Evolutionary conservation across 257 asterid species (phyloP).

Genomic region (Lavandula angustifolia): DNA sequence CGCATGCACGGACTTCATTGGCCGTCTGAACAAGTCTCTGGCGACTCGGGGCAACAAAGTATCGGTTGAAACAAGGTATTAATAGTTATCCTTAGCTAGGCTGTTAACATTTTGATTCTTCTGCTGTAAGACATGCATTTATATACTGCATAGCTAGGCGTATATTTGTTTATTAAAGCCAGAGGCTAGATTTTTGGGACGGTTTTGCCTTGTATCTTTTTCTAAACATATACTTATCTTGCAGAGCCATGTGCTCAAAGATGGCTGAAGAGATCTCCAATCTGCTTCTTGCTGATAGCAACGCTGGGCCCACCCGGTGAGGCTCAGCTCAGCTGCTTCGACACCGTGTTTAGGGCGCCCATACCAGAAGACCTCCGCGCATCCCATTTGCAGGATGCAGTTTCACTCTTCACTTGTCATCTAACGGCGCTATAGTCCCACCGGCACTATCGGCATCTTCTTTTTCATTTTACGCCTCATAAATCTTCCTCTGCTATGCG

Average conservation of each 20-base stretch:
- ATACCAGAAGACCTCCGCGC: conserved; percentile 77
- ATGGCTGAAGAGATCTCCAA: conserved; percentile 88
- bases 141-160: neutral
- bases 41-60: conserved; percentile 72
- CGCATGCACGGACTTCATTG: conserved; percentile 63
- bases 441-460: neutral
- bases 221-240: neutral
- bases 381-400: conserved; percentile 77
- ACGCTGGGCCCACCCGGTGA: conserved; percentile 51
- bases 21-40: conserved; percentile 72
- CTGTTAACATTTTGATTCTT: neutral
- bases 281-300: conserved; percentile 62
- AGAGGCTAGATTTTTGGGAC: neutral
- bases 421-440: conserved; percentile 48
- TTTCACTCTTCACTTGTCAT: conserved; percentile 57
- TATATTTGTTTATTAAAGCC: neutral
- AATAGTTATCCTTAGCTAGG: conserved; percentile 15
- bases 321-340: conserved; percentile 64
- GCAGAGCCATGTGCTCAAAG: conserved; percentile 84
- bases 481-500: neutral
- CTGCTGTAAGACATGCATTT: neutral
- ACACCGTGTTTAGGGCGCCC: conserved; percentile 69
- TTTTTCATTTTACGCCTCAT: too few relatives aligned
- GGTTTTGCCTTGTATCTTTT: neutral
- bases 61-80: conserved; percentile 79